phyloP scores from a whole-genome alignment of 257 asterid genomes.

The Lycium barbarum region DNA sequence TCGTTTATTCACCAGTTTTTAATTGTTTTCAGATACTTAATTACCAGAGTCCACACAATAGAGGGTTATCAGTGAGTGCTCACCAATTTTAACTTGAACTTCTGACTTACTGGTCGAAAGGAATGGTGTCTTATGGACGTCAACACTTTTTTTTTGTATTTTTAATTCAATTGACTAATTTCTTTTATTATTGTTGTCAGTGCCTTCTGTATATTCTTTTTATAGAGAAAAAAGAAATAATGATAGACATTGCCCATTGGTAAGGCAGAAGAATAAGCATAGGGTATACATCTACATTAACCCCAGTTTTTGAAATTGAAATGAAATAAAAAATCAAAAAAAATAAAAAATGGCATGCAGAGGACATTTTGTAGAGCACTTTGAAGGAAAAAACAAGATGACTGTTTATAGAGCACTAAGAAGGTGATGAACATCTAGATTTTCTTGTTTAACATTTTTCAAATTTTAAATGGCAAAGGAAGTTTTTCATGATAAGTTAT shows the following conservation, averaged over 20 bases:
- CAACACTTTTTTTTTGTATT: background rate
- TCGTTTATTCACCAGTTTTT: background rate
- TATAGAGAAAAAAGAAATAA: too few relatives aligned
- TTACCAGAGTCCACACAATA: background rate
- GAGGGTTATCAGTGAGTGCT: background rate
- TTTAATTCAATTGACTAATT: background rate
- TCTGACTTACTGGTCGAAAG: background rate
- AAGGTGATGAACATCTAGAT: background rate
- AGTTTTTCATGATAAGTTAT: background rate
- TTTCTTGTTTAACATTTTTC: background rate
- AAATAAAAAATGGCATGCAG: background rate
- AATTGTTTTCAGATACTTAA: background rate
- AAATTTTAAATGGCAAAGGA: background rate
- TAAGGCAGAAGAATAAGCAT: background rate
- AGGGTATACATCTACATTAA: background rate
- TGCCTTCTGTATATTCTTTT: background rate
- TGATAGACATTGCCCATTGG: background rate
- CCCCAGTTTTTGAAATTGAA: background rate
- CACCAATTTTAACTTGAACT: background rate
- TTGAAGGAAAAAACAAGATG: background rate
- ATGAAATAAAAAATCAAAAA: background rate
- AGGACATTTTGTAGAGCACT: background rate
- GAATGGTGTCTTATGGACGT: background rate
- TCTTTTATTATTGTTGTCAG: background rate
- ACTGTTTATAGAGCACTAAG: background rate